A percentile compares a stretch with the other conserved stretches of the same genome.
Conservation (phyloP, 306 rosid species). For the Acacia confusa region DNA sequence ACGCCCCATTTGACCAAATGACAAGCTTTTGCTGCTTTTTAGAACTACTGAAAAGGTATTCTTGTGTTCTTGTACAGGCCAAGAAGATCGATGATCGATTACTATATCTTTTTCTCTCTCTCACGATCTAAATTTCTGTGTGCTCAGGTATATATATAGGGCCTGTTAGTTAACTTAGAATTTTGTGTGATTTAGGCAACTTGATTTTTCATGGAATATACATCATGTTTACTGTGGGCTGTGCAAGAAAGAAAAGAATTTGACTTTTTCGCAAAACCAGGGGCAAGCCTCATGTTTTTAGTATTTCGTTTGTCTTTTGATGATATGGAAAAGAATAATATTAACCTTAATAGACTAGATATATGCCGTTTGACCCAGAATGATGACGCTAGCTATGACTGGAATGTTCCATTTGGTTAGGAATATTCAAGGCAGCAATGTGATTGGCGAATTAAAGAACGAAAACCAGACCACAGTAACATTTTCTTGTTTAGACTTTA, state of each 20-base stretch:
- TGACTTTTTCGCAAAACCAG: conserved; percentile 58
- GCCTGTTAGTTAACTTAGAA: not conserved
- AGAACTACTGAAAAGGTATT: not conserved
- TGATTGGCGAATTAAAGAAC: not conserved
- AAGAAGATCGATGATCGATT: not conserved
- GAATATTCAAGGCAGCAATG: not conserved
- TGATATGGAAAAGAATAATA: not conserved
- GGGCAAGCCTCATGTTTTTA: conserved; percentile 71
- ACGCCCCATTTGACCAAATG: conserved; percentile 62
- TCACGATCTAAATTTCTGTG: conserved; percentile 18
- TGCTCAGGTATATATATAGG: conserved; percentile 18
- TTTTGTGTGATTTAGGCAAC: not conserved
- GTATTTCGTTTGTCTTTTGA: not conserved
- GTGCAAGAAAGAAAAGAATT: not conserved
- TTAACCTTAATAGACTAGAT: not conserved
- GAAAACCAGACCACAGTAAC: not conserved
- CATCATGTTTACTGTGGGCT: conserved; percentile 47
- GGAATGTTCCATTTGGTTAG: not conserved
- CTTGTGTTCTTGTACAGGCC: not conserved
- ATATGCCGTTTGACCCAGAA: not conserved
- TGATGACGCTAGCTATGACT: not conserved
- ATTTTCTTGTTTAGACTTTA: not conserved
- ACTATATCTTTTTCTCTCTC: not conserved
- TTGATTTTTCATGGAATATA: not conserved
- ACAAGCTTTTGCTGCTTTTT: not conserved